These are phyloP conservation scores for Trebouxia sp. DNA, from an alignment of 139 green algal genomes.

Conservation along the genomic window DNA sequence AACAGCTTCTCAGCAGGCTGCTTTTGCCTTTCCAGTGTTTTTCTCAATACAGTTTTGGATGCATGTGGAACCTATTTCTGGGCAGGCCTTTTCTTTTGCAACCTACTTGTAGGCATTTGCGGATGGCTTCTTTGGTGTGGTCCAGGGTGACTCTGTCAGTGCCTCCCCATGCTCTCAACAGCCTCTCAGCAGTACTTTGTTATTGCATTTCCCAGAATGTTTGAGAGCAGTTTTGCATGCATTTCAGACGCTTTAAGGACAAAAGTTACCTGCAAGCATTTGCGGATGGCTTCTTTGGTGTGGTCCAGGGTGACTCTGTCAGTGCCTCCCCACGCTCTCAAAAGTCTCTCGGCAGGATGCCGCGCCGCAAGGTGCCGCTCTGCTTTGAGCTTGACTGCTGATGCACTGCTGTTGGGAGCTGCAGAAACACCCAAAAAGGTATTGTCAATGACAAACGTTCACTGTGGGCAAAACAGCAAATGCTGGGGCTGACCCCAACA, in stretches of 20 bases:
- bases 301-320: slow-evolving; percentile 56
- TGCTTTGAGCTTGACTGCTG: slow-evolving; percentile 34
- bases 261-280: slow-evolving; percentile 57
- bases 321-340: slow-evolving; percentile 79
- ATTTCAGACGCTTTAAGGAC: too few relatives aligned
- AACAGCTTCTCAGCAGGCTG: slow-evolving; percentile 79
- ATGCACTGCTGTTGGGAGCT: background rate
- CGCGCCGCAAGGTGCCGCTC: slow-evolving; percentile 55
- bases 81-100: too few relatives aligned
- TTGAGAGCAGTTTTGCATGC: background rate
- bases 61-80: too few relatives aligned
- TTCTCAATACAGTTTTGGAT: too few relatives aligned
- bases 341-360: slow-evolving; percentile 76
- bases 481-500: too few relatives aligned
- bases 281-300: slow-evolving; percentile 60
- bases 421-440: background rate
- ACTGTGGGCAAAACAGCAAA: too few relatives aligned
- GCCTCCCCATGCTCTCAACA: slow-evolving; percentile 83
- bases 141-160: slow-evolving; percentile 54
- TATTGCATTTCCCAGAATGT: too few relatives aligned
- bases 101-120: slow-evolving; percentile 58
- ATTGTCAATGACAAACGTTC: background rate
- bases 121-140: slow-evolving; percentile 65
- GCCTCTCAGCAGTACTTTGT: slow-evolving; percentile 73
- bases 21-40: too few relatives aligned